These are phyloP conservation scores for Lachancea thermotolerans DNA, from an alignment of 805 yeast species.

Conservation along the genomic window DNA sequence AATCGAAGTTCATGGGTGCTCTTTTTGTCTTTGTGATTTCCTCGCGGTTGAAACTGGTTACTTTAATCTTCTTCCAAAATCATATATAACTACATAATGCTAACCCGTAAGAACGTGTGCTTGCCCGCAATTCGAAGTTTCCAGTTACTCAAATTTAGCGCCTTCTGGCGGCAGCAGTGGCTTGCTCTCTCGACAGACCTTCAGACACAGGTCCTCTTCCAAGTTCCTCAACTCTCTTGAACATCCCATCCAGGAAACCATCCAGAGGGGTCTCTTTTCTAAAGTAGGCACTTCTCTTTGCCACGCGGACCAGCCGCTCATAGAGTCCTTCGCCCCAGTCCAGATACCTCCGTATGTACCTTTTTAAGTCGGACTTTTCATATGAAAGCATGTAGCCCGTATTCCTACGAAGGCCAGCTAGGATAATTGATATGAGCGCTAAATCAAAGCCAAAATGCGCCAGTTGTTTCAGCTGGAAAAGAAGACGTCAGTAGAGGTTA, in stretches of 20 bases:
- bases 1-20: background rate
- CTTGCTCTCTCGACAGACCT: background rate
- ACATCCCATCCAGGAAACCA: constrained; percentile 18
- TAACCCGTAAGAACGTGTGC: background rate
- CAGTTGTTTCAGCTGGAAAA: constrained; percentile 10
- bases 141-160: background rate
- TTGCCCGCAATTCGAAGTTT: background rate
- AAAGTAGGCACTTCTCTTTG: constrained; percentile 46
- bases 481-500: background rate
- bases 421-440: constrained; percentile 66
- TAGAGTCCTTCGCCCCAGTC: constrained; percentile 57
- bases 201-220: constrained; percentile 10
- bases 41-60: too few species aligned
- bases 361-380: constrained; percentile 34
- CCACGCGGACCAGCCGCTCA: constrained; percentile 39
- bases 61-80: too few species aligned
- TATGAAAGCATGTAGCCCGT: constrained; percentile 57
- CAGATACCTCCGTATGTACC: constrained; percentile 47
- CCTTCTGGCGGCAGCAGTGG: background rate
- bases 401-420: constrained; percentile 80
- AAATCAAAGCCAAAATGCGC: constrained; percentile 73
- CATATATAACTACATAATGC: background rate
- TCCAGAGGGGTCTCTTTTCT: constrained; percentile 22
- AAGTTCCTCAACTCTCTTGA: constrained; percentile 22
- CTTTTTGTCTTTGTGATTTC: background rate